These are phyloP conservation scores for Arthrobotrys sinensis DNA, from an alignment of 2,329 filamentous ascomycete genomes.

Conservation along the genomic window DNA sequence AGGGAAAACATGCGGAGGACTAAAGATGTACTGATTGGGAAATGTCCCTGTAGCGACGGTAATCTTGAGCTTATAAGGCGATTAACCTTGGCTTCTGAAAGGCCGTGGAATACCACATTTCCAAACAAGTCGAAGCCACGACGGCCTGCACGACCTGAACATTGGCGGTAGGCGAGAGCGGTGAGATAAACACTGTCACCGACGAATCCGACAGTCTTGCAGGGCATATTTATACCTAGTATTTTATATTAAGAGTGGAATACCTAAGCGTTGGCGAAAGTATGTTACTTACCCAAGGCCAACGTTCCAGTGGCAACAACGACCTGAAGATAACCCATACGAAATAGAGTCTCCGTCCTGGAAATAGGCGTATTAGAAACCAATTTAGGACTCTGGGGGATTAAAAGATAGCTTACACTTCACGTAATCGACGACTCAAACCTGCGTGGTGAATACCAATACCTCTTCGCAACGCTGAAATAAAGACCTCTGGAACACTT, in stretches of 20 bases:
- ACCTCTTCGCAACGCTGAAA: conserved; percentile 77
- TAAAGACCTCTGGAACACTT: conserved; percentile 71
- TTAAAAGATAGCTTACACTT: conserved; percentile 70
- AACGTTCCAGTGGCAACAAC: conserved; percentile 78
- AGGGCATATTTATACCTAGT: conserved; percentile 87
- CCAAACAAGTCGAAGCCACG: conserved; percentile 85
- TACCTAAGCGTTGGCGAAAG: background rate
- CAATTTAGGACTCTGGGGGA: background rate
- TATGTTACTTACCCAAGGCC: conserved; percentile 37
- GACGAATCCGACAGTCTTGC: conserved; percentile 83
- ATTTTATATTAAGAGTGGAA: conserved; percentile 73
- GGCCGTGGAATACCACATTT: conserved; percentile 83
- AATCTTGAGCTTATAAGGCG: conserved; percentile 81
- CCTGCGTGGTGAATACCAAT: conserved; percentile 84
- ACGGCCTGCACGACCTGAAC: conserved; percentile 82
- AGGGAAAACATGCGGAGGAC: conserved; percentile 79
- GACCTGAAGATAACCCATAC: conserved; percentile 79
- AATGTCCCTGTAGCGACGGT: conserved; percentile 82
- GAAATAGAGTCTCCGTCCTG: conserved; percentile 80
- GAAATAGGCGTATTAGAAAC: conserved; percentile 55
- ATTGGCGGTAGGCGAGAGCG: conserved; percentile 82
- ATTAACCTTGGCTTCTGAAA: conserved; percentile 75
- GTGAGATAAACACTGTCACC: conserved; percentile 82
- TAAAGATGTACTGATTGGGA: conserved; percentile 81
- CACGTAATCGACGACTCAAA: conserved; percentile 78